Evolutionary conservation across 2,329 filamentous ascomycete species (phyloP), one percentile per base, ranked within the genome.

Genomic region (Cercospora sp.): DNA sequence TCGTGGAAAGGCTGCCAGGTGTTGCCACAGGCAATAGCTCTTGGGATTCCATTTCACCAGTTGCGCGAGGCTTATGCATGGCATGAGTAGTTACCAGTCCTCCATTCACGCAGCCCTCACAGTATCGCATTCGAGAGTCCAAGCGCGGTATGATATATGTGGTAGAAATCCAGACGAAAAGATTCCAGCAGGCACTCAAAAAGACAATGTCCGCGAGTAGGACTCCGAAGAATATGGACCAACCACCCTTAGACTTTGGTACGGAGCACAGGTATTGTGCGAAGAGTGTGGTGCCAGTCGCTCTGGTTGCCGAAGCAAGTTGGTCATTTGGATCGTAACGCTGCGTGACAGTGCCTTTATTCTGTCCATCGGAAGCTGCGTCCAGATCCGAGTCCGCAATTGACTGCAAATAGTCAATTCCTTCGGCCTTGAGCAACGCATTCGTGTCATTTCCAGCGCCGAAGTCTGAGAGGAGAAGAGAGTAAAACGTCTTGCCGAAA

Each of bases 201-300:
- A 67, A 67, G 12, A 67, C 59, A 7, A 67, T 51, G 24, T 67
- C 65, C 3, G 65, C 65, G n/a, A 67, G 45, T 5, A 67, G 12
- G 32, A 67, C 60, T 12, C 28, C 28, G 51, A 67, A 67, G 7
- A 67, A 63, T 7, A 67, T 34, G 43, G 51, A 63, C 30, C 30
- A 34, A 8, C 60, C 65, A 6, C 59, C 51, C 53, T 67, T 67
- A 18, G 61, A 49, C 34, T 67, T 67, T 7, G 65, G 65, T 6
- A 67, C 65, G n/a, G 65, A 67, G 49, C 65, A 67, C 49, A 67
- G 37, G 18, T 67, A 67, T 51, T 67, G 65, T 12, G 65, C 43
- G 26, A 63, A 67, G 8, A 66, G 63, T 13, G 63, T 66, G 21
- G 57, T 51, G 12, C 34, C 34, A 9, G 24, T 26, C 13, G 63